Conservation (phyloP, 139 green algal species). For the Desmodesmus armatus region DNA sequence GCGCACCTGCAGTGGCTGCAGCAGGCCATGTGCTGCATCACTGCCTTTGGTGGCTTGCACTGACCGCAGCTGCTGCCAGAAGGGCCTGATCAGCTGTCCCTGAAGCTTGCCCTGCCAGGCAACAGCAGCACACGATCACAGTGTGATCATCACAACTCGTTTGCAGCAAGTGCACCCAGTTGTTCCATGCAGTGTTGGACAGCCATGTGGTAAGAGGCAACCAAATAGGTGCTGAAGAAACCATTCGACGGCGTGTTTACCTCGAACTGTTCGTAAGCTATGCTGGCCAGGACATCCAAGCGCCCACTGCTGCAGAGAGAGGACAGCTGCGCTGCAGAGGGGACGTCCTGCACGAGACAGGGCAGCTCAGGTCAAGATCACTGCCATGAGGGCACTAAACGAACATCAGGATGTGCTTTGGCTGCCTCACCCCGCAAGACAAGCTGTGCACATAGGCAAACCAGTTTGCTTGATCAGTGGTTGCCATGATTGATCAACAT, state of each 20-base stretch:
- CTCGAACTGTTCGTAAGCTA: conserved; percentile 14
- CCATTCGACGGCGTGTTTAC: neutral
- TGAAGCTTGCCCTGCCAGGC: conserved; percentile 16
- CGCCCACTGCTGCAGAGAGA: neutral
- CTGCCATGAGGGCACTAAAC: no score
- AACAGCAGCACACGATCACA: neutral
- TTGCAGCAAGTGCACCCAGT: neutral
- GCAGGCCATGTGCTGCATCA: neutral
- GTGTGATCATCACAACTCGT: neutral
- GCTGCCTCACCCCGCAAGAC: no score
- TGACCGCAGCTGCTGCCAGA: conserved; percentile 4
- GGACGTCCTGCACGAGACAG: conserved; percentile 25
- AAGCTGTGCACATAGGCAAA: no score
- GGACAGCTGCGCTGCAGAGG: neutral
- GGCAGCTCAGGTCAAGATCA: no score
- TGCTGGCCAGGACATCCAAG: conserved; percentile 3
- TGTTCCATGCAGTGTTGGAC: neutral
- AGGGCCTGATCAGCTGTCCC: neutral
- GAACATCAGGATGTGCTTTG: no score
- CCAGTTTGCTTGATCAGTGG: no score
- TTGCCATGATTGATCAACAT: no score
- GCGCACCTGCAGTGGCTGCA: conserved; percentile 6
- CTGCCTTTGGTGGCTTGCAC: neutral
- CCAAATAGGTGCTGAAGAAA: no score
- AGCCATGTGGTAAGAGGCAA: no score